A percentile compares a stretch with the other conserved stretches of the same genome.
Evolutionary conservation across 1,139 yeast genomes (phyloP).

Genomic region (Yamadazyma siamensis): DNA sequence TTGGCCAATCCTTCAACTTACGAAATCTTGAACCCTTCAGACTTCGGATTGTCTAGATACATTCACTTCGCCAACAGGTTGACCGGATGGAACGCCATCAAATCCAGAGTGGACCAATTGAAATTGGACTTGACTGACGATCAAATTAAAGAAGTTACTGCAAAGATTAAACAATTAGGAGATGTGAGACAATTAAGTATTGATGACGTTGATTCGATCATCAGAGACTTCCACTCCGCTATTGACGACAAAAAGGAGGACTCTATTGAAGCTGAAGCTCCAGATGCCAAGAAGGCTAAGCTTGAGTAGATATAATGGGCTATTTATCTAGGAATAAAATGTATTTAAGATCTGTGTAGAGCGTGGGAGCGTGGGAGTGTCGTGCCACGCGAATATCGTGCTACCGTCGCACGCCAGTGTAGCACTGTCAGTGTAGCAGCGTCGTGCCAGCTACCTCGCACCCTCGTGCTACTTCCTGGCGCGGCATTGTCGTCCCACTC

Average conservation of each 20-base stretch:
- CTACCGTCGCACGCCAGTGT: no score
- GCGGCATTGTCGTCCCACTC: no score
- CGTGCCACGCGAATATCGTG: no score
- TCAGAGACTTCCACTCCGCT: slow-evolving; percentile 86
- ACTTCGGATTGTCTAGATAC: slow-evolving; percentile 92
- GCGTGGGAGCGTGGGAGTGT: no score
- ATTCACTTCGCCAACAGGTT: slow-evolving; percentile 96
- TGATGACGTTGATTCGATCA: slow-evolving; percentile 96
- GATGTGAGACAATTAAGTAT: slow-evolving; percentile 93
- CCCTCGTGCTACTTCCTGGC: no score
- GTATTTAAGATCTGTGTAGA: not conserved
- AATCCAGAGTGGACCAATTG: slow-evolving; percentile 96
- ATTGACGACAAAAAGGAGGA: slow-evolving; percentile 27
- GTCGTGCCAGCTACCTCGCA: no score
- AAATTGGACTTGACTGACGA: slow-evolving; percentile 86
- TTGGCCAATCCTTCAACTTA: slow-evolving; percentile 97
- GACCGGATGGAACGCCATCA: slow-evolving; percentile 99
- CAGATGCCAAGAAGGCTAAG: slow-evolving; percentile 36
- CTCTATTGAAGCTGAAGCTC: no score
- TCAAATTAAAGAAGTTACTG: slow-evolving; percentile 92
- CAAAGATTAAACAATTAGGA: slow-evolving; percentile 89
- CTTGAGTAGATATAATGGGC: slow-evolving; percentile 3
- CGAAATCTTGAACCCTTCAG: slow-evolving; percentile 92
- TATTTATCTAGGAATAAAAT: not conserved
- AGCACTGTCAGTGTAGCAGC: no score